Percentiles rank a stretch among this genome's conserved stretches.
phyloP scores from a whole-genome alignment of 2,329 filamentous ascomycete genomes.

The Alternaria conjuncta region DNA sequence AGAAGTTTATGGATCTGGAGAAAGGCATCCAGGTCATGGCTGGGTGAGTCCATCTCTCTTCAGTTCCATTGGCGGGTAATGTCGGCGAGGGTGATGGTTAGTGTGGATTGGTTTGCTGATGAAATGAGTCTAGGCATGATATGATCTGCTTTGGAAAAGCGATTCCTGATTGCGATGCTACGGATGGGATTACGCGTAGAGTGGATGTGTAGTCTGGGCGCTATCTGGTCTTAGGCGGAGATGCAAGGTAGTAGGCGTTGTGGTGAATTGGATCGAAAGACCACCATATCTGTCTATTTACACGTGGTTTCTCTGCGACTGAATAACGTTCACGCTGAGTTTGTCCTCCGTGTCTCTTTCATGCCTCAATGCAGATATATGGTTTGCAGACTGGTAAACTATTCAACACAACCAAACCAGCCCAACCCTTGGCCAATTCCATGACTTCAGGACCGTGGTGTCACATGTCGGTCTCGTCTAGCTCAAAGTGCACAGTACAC shows the following conservation, averaged over 20 bases:
- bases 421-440: background rate
- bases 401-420: background rate
- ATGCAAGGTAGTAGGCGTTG: background rate
- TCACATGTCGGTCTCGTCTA: background rate
- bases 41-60: constrained; percentile 11
- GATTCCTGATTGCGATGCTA: constrained; percentile 30
- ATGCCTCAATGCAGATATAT: background rate
- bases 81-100: background rate
- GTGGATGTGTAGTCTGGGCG: background rate
- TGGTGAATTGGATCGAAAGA: background rate
- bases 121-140: constrained; percentile 19
- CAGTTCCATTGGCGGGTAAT: background rate
- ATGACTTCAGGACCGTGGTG: background rate
- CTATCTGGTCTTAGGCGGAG: background rate
- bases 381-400: background rate
- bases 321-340: background rate
- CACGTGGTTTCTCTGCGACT: background rate
- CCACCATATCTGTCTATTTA: background rate
- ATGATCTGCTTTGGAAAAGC: constrained; percentile 35
- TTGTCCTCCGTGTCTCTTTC: background rate
- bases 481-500: background rate
- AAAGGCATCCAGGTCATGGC: constrained; percentile 35
- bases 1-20: constrained; percentile 37
- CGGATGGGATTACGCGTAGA: constrained; percentile 26
- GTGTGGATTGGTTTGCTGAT: background rate